A percentile compares a stretch with the other conserved stretches of the same genome.
phyloP scores from a whole-genome alignment of 441 rosid genomes.

The Arabidopsis hybrid region DNA sequence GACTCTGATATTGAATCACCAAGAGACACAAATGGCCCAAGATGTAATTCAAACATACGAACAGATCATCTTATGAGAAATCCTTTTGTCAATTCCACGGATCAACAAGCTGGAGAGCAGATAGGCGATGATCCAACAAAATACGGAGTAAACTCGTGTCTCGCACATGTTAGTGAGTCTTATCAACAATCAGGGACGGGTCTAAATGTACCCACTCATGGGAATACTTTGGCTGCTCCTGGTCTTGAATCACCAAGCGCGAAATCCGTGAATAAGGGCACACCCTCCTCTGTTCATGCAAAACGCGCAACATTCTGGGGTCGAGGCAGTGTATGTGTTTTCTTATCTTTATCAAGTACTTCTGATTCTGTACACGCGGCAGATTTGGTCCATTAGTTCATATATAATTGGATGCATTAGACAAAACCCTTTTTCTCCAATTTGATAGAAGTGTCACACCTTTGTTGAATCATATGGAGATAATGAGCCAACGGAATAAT shows the following conservation, averaged over 20 bases:
- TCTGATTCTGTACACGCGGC: constrained; percentile 33
- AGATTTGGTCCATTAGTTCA: constrained; percentile 22
- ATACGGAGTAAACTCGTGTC: constrained; percentile 55
- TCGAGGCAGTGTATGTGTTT: constrained; percentile 79
- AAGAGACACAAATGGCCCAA: constrained; percentile 52
- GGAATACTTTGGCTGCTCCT: constrained; percentile 58
- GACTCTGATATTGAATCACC: constrained; percentile 85
- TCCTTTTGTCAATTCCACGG: constrained; percentile 50
- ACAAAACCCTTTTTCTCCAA: background rate
- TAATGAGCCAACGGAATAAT: constrained; percentile 12
- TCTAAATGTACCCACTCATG: constrained; percentile 69
- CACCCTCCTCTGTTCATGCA: constrained; percentile 63
- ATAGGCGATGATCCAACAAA: constrained; percentile 61
- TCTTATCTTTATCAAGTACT: constrained; percentile 27
- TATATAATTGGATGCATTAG: constrained; percentile 14
- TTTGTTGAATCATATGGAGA: constrained; percentile 19
- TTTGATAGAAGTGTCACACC: constrained; percentile 3
- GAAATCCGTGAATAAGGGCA: constrained; percentile 65
- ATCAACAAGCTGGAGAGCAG: constrained; percentile 65
- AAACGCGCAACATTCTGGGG: constrained; percentile 93
- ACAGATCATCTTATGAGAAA: constrained; percentile 58
- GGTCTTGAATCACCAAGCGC: constrained; percentile 72
- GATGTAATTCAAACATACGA: constrained; percentile 56
- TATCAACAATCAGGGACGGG: constrained; percentile 77
- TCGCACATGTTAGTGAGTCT: constrained; percentile 63